A percentile compares a stretch with the other conserved stretches of the same genome.
Evolutionary conservation across 441 rosid species (phyloP).

Genomic region (Raphanus hybrid): DNA sequence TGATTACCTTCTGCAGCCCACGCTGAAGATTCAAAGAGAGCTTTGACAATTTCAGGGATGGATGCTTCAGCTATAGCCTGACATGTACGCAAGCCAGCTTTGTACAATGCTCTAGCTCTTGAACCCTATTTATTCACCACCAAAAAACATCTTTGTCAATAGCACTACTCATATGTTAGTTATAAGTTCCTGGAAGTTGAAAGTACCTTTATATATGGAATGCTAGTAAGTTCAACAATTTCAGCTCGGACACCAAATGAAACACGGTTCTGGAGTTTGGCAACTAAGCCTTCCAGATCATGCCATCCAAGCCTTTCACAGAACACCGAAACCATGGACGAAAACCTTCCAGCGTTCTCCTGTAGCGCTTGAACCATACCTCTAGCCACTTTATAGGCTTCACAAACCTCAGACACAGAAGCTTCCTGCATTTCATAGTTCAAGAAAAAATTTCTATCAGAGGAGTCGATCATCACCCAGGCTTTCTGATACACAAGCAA

Average conservation of each 20-base stretch:
- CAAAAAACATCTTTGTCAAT: slow-evolving; percentile 34
- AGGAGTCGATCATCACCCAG: slow-evolving; percentile 27
- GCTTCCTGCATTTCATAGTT: slow-evolving; percentile 74
- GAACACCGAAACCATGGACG: slow-evolving; percentile 96
- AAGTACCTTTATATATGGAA: slow-evolving; percentile 91
- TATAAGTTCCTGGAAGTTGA: slow-evolving; percentile 26
- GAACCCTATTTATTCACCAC: slow-evolving; percentile 69
- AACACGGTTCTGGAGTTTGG: slow-evolving; percentile 96
- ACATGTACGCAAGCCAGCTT: slow-evolving; percentile 94
- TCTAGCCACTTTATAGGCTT: slow-evolving; percentile 93
- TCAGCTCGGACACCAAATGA: slow-evolving; percentile 99
- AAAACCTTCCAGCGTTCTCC: slow-evolving; percentile 99
- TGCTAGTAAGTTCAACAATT: slow-evolving; percentile 94
- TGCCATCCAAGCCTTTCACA: slow-evolving; percentile 99
- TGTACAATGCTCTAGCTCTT: slow-evolving; percentile 96
- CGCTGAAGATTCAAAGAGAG: slow-evolving; percentile 90
- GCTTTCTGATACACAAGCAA: slow-evolving; percentile 24
- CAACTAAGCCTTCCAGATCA: slow-evolving; percentile 93
- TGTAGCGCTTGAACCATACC: slow-evolving; percentile 99
- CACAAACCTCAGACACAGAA: slow-evolving; percentile 95
- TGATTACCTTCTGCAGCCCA: slow-evolving; percentile 83
- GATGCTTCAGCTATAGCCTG: slow-evolving; percentile 97
- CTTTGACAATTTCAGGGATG: slow-evolving; percentile 83
- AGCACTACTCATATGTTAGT: slow-evolving; percentile 17
- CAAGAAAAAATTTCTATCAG: background rate